A percentile compares a stretch with the other conserved stretches of the same genome.
Evolutionary conservation across 1,139 yeast species (phyloP).

Genomic region (Nadsonia commutata): DNA sequence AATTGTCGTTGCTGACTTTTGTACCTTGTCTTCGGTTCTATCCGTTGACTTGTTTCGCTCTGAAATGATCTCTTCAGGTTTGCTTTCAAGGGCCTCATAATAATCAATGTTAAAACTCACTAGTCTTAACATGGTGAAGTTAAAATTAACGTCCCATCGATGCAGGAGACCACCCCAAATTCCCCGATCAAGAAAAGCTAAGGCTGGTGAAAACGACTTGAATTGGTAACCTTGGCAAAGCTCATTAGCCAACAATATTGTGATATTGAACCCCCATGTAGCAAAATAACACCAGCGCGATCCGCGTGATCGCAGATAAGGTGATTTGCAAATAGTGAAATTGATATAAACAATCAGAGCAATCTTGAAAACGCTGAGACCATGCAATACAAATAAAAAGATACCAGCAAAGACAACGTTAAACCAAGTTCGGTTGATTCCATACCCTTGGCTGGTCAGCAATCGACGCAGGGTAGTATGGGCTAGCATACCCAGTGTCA

Average conservation of each 20-base stretch:
- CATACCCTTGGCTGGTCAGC: slow-evolving; percentile 3
- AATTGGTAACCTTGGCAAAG: slow-evolving; percentile 39
- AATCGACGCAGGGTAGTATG: slow-evolving; percentile 41
- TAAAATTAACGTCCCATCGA: slow-evolving; percentile 94
- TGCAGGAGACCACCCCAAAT: slow-evolving; percentile 47
- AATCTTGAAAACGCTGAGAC: slow-evolving; percentile 53
- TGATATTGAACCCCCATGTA: slow-evolving; percentile 71
- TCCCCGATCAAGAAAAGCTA: slow-evolving; percentile 31
- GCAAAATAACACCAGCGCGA: too few relatives aligned
- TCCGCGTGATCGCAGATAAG: slow-evolving; percentile 13
- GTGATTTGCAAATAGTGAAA: slow-evolving; percentile 29
- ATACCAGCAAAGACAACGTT: slow-evolving; percentile 60
- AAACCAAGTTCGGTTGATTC: slow-evolving; percentile 34
- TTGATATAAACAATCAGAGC: slow-evolving; percentile 40
- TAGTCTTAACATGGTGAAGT: slow-evolving; percentile 73
- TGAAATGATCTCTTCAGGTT: background rate
- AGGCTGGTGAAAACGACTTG: slow-evolving; percentile 27
- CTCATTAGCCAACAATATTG: slow-evolving; percentile 66
- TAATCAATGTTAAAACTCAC: slow-evolving; percentile 74
- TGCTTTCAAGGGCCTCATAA: slow-evolving; percentile 14
- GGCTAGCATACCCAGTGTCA: slow-evolving; percentile 36
- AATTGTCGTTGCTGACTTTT: background rate
- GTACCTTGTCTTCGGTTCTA: background rate
- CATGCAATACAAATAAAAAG: slow-evolving; percentile 68
- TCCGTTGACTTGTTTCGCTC: background rate